phyloP scores from a whole-genome alignment of 345 rosid species.

The Eucalyptus guilfoylei region DNA sequence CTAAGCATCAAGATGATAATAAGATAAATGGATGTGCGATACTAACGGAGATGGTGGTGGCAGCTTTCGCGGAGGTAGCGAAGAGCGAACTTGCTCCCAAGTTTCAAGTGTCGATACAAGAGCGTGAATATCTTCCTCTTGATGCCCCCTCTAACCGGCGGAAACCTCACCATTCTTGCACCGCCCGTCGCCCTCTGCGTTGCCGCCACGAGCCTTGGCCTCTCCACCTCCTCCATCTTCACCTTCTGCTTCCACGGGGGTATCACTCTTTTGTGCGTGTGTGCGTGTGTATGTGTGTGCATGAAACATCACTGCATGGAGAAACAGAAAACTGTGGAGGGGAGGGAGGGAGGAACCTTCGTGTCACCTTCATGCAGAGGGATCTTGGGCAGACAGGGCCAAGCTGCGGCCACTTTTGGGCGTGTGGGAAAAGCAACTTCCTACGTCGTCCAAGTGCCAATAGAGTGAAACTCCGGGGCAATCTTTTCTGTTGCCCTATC shows the following conservation, averaged over 20 bases:
- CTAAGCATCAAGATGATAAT: neutral
- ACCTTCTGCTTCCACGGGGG: neutral
- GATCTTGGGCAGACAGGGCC: neutral
- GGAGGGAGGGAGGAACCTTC: constrained; percentile 19
- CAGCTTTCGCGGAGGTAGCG: neutral
- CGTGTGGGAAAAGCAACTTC: neutral
- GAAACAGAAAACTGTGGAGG: neutral
- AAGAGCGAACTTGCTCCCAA: neutral
- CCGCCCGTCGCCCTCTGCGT: neutral
- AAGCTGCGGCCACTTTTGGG: neutral
- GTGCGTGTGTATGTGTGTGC: neutral
- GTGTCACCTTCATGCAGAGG: constrained; percentile 7
- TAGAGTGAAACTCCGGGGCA: neutral
- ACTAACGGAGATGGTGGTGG: neutral
- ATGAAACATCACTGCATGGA: neutral
- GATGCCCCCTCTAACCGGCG: constrained; percentile 24
- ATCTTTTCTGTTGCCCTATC: neutral
- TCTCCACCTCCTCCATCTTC: neutral
- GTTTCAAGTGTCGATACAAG: constrained; percentile 9
- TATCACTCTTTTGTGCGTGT: neutral
- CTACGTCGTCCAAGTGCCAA: neutral
- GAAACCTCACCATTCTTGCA: neutral
- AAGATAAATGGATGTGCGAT: neutral
- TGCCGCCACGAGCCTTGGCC: neutral
- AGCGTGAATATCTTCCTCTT: constrained; percentile 23